phyloP scores from a whole-genome alignment of 1,284 basidiomycete species.

The Ceratobasidium sp. region DNA sequence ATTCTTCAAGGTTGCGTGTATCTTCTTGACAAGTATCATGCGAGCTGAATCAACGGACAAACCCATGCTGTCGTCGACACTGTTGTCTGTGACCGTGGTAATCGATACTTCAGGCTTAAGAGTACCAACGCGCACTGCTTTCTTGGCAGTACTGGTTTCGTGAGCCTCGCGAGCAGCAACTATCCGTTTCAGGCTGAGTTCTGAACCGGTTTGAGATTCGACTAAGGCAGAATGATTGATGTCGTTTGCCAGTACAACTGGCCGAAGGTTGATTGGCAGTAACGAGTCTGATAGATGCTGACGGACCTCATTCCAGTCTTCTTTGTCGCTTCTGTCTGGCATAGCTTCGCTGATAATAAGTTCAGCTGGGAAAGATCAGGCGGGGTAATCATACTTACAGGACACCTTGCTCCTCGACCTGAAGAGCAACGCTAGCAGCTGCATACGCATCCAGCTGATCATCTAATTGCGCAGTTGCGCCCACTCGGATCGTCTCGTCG shows the following conservation, averaged over 20 bases:
- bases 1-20: conserved; percentile 26
- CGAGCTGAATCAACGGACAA: background rate
- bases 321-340: background rate
- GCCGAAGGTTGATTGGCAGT: background rate
- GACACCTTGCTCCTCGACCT: conserved; percentile 6
- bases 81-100: conserved; percentile 45
- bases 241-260: background rate
- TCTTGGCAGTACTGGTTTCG: background rate
- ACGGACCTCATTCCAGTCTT: background rate
- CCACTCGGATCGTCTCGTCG: background rate
- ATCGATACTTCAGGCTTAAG: background rate
- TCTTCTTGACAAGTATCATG: conserved; percentile 3
- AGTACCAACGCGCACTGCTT: background rate
- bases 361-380: background rate
- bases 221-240: conserved; percentile 45
- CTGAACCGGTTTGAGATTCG: conserved; percentile 3
- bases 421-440: conserved; percentile 1
- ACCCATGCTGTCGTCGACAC: conserved; percentile 40
- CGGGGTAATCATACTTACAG: background rate
- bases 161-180: background rate
- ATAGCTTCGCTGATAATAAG: background rate
- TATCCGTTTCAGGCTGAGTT: background rate
- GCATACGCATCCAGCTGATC: background rate
- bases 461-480: conserved; percentile 1
- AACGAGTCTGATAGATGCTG: background rate